Evolutionary conservation across 177 flowering plant genomes (phyloP), one percentile per base, ranked within the genome.

Genomic region (Vitis hybrid): DNA sequence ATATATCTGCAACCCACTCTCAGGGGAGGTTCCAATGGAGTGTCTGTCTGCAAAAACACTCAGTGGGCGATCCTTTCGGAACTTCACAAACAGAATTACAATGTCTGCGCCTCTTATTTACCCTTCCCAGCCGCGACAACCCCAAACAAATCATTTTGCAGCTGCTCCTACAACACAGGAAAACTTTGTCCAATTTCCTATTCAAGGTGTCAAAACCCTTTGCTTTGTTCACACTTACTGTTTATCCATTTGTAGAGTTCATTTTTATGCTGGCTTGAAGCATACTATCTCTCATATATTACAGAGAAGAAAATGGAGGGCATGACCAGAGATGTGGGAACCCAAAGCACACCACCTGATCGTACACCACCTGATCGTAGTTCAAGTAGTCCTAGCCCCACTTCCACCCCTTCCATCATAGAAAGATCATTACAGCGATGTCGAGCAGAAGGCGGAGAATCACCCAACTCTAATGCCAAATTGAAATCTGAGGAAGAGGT

Each of bases 11-110:
- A 94, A 94, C 66, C 98, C 98, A 9, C 77, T 86, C 9, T 94
- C 98, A 67, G 98, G 98, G 29, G 87, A 94, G 80, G 81, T 94
- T 62, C 98, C 98, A 19, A 53, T 87, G 77, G 94, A 91, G 80
- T 94, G 98, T 76, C 78, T 94, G 67, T 94, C 98, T 56, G 84
- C 96, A 8, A 93, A 88, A 77, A 84, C 93, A 52, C 80, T 86
- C 0, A 87, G 85, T 48, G 90, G 81, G 22, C 78, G 92, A 63
- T 86, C 92, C 0, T 80, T 86, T 63, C 75, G 83, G 1, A 77
- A 64, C 70, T 50, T 77, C 18, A 72, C 82, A 3, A 81, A 70
- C 70, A 83, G 81, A 70, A 75, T 76, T 8, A 83, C 92, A 15
- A 84, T 86, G 87, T 89, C 97, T 58, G 90, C 89, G 1, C 97